Percentiles rank a stretch among this genome's conserved stretches.
phyloP scores from a whole-genome alignment of 352 stramenopile genomes.

The Pythium scleroteichum region DNA sequence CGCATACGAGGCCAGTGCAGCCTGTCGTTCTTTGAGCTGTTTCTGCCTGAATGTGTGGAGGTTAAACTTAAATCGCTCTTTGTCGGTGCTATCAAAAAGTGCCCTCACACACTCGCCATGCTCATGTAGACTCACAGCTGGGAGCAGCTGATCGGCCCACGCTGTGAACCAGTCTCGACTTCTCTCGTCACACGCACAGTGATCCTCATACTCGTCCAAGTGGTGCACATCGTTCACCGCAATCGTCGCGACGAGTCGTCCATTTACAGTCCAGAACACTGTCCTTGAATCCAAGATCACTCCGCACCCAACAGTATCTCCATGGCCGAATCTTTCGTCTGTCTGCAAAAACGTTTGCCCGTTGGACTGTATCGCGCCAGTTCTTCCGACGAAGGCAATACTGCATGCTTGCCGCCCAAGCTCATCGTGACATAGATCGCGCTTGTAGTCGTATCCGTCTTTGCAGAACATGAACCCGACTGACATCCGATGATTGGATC shows the following conservation, averaged over 20 bases:
- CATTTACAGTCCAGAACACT: constrained; percentile 78
- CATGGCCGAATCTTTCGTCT: constrained; percentile 41
- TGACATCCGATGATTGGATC: constrained; percentile 45
- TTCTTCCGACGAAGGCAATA: constrained; percentile 59
- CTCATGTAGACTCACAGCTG: constrained; percentile 49
- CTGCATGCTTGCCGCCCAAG: constrained; percentile 41
- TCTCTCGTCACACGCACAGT: background rate
- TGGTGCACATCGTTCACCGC: constrained; percentile 50
- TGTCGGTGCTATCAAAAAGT: constrained; percentile 18
- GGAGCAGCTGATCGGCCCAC: constrained; percentile 35
- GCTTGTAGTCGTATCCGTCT: constrained; percentile 21
- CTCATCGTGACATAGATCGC: constrained; percentile 33
- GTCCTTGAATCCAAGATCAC: constrained; percentile 59
- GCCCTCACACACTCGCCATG: constrained; percentile 44
- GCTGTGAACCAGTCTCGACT: constrained; percentile 14
- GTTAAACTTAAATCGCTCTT: constrained; percentile 47
- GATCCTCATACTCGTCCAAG: constrained; percentile 34
- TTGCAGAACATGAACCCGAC: constrained; percentile 50
- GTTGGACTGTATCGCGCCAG: constrained; percentile 50
- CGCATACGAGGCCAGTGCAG: constrained; percentile 26
- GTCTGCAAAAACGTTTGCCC: constrained; percentile 50
- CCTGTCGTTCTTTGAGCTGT: constrained; percentile 49
- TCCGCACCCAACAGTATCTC: constrained; percentile 62
- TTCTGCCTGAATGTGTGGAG: constrained; percentile 44
- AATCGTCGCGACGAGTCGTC: constrained; percentile 46